Evolutionary conservation across 441 rosid genomes (phyloP).

Genomic region (Populus trichocarpa): DNA sequence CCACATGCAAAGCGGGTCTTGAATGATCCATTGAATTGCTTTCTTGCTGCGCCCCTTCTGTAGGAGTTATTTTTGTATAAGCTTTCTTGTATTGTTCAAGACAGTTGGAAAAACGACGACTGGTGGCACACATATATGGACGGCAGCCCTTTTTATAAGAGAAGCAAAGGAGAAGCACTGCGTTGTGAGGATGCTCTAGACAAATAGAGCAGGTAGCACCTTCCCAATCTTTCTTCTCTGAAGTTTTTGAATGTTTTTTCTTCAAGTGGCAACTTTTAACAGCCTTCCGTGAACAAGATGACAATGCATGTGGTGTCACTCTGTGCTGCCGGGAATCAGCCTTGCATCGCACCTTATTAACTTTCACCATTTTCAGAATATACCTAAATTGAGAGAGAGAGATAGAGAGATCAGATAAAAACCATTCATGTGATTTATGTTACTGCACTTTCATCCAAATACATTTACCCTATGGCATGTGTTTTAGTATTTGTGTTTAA

Average conservation of each 20-base stretch:
- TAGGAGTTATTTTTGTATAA: conserved; percentile 49
- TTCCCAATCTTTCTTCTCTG: conserved; percentile 72
- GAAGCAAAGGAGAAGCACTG: conserved; percentile 93
- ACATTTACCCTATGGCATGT: not conserved
- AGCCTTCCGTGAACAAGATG: conserved; percentile 31
- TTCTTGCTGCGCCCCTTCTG: conserved; percentile 22
- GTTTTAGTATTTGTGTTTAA: not conserved
- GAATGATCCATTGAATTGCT: conserved; percentile 24
- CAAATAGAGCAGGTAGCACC: conserved; percentile 81
- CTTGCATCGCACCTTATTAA: conserved; percentile 29
- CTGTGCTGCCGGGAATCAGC: conserved; percentile 24
- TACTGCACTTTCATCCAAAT: not conserved
- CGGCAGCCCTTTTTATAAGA: conserved; percentile 95
- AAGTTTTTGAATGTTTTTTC: conserved; percentile 29
- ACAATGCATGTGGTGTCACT: conserved; percentile 22
- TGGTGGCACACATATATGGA: conserved; percentile 96
- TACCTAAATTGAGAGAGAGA: conserved; percentile 23
- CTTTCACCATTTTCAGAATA: conserved; percentile 49
- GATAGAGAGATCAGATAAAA: not conserved
- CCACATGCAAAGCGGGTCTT: conserved; percentile 18
- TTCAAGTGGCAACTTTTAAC: conserved; percentile 24
- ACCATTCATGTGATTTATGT: not conserved
- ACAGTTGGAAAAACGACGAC: conserved; percentile 86
- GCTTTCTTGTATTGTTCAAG: conserved; percentile 88
- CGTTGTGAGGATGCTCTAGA: conserved; percentile 95